Percentiles rank a stretch among this genome's conserved stretches.
Evolutionary conservation across 2,329 filamentous ascomycete genomes (phyloP).

Genomic region (Penicillium vulpinum): DNA sequence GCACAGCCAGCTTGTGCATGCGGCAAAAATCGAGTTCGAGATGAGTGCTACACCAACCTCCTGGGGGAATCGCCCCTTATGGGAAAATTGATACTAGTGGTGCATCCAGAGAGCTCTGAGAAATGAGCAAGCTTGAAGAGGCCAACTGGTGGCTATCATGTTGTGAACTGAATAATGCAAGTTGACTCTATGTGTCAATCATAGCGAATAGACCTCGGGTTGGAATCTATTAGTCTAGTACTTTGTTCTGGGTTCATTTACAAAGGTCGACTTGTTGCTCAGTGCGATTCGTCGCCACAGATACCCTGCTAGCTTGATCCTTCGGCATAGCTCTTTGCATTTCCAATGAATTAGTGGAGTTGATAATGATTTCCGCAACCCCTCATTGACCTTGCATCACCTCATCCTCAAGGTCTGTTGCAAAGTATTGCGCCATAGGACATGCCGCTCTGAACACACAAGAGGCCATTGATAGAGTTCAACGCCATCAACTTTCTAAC

Average conservation of each 20-base stretch:
- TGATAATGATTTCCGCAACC: neutral
- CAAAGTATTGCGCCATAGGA: conserved; percentile 10
- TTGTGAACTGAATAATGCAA: too few species aligned
- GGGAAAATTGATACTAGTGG: neutral
- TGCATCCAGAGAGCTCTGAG: neutral
- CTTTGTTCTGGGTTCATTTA: too few species aligned
- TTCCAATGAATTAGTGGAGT: too few species aligned
- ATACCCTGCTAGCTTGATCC: neutral
- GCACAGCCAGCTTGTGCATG: conserved; percentile 44
- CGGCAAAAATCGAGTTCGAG: conserved; percentile 46
- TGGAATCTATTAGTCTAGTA: neutral
- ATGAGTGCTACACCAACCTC: conserved; percentile 45
- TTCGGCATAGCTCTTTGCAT: neutral
- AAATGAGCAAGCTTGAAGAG: neutral
- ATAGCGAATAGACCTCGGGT: too few species aligned
- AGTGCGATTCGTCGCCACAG: neutral
- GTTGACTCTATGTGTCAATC: too few species aligned
- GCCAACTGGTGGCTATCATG: accelerated
- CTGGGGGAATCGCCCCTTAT: conserved; percentile 29
- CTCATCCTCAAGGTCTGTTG: conserved; percentile 1
- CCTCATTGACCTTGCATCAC: neutral
- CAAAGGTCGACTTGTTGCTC: too few species aligned
- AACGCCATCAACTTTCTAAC: neutral
- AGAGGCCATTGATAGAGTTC: neutral
- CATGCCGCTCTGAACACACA: neutral